Base-by-base conservation (phyloP, 2,329 filamentous ascomycete species). In the Microdochium trichocladiopsis region DNA sequence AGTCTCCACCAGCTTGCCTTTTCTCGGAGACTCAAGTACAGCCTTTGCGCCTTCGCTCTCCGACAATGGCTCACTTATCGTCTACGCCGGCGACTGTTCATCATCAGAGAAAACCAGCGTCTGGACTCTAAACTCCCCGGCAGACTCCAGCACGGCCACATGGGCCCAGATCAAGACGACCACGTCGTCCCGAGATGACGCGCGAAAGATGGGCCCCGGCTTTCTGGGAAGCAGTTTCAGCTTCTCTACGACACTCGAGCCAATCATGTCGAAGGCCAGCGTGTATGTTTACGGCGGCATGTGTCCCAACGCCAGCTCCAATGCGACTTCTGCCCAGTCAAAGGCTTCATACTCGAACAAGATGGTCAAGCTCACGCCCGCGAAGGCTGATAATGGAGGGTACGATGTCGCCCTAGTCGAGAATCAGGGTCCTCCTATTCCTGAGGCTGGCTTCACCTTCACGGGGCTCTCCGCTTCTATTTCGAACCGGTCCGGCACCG, bases 241-340 rank as follows among this genome's bases (percentile, higher is more conserved):
- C 23, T 95, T 91, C 65, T 86, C 89, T 21, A 77, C 76, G 28
- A 79, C 75, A 33, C 71, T 82, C 48, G 75, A 75, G 36, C 81
- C 78, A 0, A 65, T 70, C 25, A 71, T 78, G 54, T 77, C 78
- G 10, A 69, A 75, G 45, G 78, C 82, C 0, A 75, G 75, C 11
- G 70, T 87, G 21, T 95, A 91, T 64, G 72, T 86, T 6, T 96
- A 95, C 68, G 93, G 91, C 33, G 93, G 93, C 59, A 95, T 96
- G 90, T 97, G 93, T 62, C 86, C 87, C 8, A 64, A 67, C n/a
- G 67, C 72, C 21, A 64, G 69, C 18, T 62, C 70, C 6, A 74
- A 75, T 25, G 59, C 63, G 1, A 62, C 67, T 1, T 67, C 70
- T 18, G 91, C 90, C 86, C 81, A 88, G 55, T 78, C 79, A 2